phyloP scores from a whole-genome alignment of 108 stramenopile species.

The Pseudonitzschia delicatissima region DNA sequence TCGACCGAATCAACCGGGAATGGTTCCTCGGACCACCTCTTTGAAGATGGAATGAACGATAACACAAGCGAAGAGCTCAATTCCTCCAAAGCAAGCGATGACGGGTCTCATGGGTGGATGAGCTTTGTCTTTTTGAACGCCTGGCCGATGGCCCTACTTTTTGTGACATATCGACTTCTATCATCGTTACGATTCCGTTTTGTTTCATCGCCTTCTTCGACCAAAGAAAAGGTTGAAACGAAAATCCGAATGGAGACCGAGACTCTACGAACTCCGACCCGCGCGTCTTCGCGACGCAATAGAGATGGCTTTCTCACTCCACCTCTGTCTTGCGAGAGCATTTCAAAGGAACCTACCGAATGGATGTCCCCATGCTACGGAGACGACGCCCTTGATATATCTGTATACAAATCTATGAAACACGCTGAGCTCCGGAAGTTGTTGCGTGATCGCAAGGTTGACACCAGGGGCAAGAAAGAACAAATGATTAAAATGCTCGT shows the following conservation, averaged over 20 bases:
- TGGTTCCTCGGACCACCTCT: no score
- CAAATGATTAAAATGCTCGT: not conserved
- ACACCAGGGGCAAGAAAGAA: not conserved
- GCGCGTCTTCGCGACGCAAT: not conserved
- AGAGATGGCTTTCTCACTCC: not conserved
- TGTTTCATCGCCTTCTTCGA: not conserved
- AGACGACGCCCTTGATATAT: not conserved
- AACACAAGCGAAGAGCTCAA: no score
- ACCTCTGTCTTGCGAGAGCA: not conserved
- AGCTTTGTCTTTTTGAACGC: not conserved
- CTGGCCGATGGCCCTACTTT: not conserved
- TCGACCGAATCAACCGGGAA: no score
- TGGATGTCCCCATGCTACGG: slow-evolving; percentile 11
- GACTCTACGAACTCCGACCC: not conserved
- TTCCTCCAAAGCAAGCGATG: no score
- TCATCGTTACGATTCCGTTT: not conserved
- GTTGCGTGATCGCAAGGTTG: not conserved
- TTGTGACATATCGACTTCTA: not conserved
- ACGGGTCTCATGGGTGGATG: no score
- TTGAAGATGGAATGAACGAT: no score
- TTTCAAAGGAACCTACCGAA: not conserved
- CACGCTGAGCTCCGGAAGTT: not conserved
- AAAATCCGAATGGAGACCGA: not conserved
- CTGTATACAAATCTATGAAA: slow-evolving; percentile 2
- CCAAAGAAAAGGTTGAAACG: not conserved